phyloP scores from a whole-genome alignment of 805 yeast genomes.

The Saturnispora silvae region DNA sequence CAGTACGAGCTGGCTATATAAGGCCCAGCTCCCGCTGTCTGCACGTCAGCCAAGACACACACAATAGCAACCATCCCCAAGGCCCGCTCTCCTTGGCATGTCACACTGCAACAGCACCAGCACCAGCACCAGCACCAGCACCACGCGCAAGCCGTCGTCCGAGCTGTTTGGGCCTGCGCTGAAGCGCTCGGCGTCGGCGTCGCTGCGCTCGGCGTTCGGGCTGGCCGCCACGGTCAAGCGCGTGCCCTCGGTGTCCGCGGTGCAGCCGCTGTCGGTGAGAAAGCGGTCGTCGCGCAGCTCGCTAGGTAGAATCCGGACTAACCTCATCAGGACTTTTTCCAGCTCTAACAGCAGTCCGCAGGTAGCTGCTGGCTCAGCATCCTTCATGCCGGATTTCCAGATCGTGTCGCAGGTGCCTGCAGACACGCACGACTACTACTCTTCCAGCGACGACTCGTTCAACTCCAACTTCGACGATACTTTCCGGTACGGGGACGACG shows the following conservation, averaged over 20 bases:
- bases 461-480: neutral
- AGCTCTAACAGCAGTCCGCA: neutral
- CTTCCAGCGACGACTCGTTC: neutral
- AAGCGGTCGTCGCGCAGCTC: neutral
- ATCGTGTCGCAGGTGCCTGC: neutral
- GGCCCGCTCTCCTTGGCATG: too few species aligned
- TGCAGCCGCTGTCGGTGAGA: neutral
- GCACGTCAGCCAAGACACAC: neutral
- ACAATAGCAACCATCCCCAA: too few species aligned
- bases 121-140: neutral
- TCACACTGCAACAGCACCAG: neutral
- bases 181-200: slow-evolving; percentile 22
- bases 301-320: slow-evolving; percentile 1
- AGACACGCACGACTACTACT: neutral
- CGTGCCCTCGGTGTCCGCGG: neutral
- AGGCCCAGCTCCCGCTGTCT: neutral
- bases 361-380: neutral
- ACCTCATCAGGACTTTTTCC: neutral
- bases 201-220: slow-evolving; percentile 18
- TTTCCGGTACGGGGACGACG: too few species aligned
- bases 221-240: neutral
- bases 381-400: neutral
- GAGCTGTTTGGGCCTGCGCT: slow-evolving; percentile 18
- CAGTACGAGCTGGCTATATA: neutral
- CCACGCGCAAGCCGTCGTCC: slow-evolving; percentile 9